These are phyloP conservation scores for Xylaria arbuscula DNA, from an alignment of 2,329 filamentous ascomycete species.

Conservation along the genomic window DNA sequence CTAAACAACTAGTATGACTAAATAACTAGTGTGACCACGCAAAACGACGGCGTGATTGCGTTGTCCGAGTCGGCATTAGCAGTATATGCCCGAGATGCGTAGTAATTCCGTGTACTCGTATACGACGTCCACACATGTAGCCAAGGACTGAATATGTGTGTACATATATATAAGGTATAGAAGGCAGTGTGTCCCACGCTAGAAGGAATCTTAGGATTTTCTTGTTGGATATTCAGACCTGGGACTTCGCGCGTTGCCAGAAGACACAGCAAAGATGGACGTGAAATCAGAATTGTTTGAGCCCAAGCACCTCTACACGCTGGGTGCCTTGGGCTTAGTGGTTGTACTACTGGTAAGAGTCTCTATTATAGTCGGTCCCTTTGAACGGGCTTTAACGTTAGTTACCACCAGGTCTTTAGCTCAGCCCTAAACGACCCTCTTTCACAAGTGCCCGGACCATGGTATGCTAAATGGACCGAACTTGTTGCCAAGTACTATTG, in stretches of 20 bases:
- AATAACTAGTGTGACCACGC: not conserved
- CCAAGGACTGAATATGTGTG: too few species aligned
- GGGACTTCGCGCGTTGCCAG: not conserved
- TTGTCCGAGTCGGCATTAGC: not conserved
- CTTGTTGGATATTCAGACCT: not conserved
- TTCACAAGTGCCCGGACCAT: constrained; percentile 39
- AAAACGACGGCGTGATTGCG: not conserved
- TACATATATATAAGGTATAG: constrained; percentile 6
- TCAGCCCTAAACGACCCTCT: constrained; percentile 32
- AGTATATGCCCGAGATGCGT: not conserved
- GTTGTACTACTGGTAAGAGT: constrained; percentile 33
- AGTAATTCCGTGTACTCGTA: not conserved
- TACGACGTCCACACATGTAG: too few species aligned
- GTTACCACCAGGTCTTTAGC: constrained; percentile 13
- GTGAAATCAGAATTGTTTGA: constrained; percentile 11
- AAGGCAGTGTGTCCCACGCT: not conserved
- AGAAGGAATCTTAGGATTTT: not conserved
- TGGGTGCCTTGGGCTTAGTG: constrained; percentile 25
- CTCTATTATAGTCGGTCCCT: not conserved
- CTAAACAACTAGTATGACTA: not conserved
- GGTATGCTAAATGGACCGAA: constrained; percentile 38
- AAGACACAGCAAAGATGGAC: constrained; percentile 20
- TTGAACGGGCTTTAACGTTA: constrained; percentile 1
- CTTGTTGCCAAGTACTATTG: constrained; percentile 31
- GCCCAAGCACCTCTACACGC: constrained; percentile 23